Base-by-base conservation (phyloP, 2,329 filamentous ascomycete species). In the Byssothecium circinans region DNA sequence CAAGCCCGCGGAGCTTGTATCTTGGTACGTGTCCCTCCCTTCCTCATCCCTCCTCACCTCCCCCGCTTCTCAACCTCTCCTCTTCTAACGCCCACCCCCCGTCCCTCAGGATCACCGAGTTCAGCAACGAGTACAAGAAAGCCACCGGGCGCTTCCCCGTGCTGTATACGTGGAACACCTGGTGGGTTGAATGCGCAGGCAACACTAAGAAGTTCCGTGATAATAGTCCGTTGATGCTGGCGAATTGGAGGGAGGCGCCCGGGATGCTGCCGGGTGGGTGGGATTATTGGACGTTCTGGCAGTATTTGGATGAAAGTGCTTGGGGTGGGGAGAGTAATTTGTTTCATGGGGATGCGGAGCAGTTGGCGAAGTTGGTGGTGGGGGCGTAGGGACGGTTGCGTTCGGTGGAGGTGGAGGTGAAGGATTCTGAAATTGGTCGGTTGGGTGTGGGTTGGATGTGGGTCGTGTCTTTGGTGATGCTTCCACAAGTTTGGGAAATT, bases 161-260 rank as follows among this genome's bases (percentile, higher is more conserved):
- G 56, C 71, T 83, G 37, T 82, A 81, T 58, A 77, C 75, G 30
- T 78, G 73, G 29, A 73, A 76, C 8, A 73, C 74, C 50, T 83
- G 79, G 80, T 82, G 80, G 80, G 67, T 61, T 10, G 63, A 64
- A 22, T 83, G 80, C 64, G 81, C 79, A 1, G 79, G 78, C 8
- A 75, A 76, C 60, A 76, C 70, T 25, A 65, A 63, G 14, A 73
- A 69, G 3, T 82, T 82, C 51, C 63, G 62, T 29, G 52, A 61
- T 17, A 77, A 70, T 15, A 77, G 74, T 50, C 78, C 78, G 7
- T 67, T 81, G 8, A 74, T 78, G 8, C 57, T 82, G 41, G 78
- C 78, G 4, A 61, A 73, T 3, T 81, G 77, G 50, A 58, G 57
- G 34, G 73, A 63, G 53, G 64, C 65, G 0, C 59, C 72, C 1